These are phyloP conservation scores for Syzygium grande DNA, from an alignment of 345 rosid species.

Conservation along the genomic window DNA sequence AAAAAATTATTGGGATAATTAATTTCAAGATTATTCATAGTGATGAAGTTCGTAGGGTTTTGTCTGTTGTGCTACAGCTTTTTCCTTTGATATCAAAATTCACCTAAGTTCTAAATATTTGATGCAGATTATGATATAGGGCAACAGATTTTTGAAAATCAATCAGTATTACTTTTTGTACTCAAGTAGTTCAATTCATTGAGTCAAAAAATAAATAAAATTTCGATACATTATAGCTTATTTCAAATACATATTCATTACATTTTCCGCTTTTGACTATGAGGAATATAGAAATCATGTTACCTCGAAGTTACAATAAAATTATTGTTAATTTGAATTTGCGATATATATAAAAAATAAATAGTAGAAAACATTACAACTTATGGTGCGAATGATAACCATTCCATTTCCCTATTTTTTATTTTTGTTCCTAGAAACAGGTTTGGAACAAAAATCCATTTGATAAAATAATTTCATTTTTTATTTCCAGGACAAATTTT, in stretches of 20 bases:
- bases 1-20: neutral
- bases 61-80: neutral
- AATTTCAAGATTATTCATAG: neutral
- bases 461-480: too few relatives aligned
- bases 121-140: neutral
- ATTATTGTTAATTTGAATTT: neutral
- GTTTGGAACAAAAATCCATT: too few relatives aligned
- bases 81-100: neutral
- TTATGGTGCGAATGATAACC: neutral
- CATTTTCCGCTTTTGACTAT: neutral
- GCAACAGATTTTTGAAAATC: neutral
- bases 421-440: too few relatives aligned
- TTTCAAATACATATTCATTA: neutral
- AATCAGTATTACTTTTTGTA: neutral
- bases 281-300: neutral
- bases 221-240: neutral
- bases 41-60: neutral
- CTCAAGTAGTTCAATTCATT: neutral
- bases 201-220: neutral
- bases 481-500: too few relatives aligned
- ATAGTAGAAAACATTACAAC: neutral
- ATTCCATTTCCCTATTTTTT: too few relatives aligned
- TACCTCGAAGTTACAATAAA: neutral
- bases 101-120: neutral
- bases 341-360: neutral